Evolutionary conservation across 2,329 filamentous ascomycete species (phyloP).

Genomic region (Akanthomyces muscarius): DNA sequence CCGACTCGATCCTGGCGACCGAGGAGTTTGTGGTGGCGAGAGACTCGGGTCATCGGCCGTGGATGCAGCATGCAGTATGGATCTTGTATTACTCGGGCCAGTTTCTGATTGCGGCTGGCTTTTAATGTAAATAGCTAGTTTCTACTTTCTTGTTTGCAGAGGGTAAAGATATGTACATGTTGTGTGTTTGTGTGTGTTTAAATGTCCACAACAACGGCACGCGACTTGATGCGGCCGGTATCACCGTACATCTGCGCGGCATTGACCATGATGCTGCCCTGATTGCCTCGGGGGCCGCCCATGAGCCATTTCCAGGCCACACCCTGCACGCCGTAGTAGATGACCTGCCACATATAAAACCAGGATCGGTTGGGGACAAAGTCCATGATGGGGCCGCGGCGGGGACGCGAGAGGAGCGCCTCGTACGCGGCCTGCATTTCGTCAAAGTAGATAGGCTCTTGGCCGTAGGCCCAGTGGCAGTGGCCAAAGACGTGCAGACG

Average conservation of each 20-base stretch:
- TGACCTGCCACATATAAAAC: slow-evolving; percentile 42
- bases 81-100: slow-evolving; percentile 34
- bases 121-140: neutral
- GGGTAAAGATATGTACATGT: neutral
- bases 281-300: slow-evolving; percentile 47
- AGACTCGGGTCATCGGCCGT: slow-evolving; percentile 23
- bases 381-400: slow-evolving; percentile 42
- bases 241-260: slow-evolving; percentile 53
- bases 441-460: slow-evolving; percentile 70
- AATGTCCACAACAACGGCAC: slow-evolving; percentile 35
- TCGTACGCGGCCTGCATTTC: slow-evolving; percentile 69
- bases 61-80: slow-evolving; percentile 35
- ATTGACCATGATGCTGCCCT: slow-evolving; percentile 53
- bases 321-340: slow-evolving; percentile 43
- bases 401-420: slow-evolving; percentile 47
- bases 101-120: slow-evolving; percentile 26
- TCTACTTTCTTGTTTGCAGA: neutral
- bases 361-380: slow-evolving; percentile 44
- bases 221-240: slow-evolving; percentile 44
- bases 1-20: slow-evolving; percentile 31
- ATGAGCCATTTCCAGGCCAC: slow-evolving; percentile 55
- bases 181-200: slow-evolving; percentile 15
- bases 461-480: slow-evolving; percentile 71
- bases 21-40: slow-evolving; percentile 31
- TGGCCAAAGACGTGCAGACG: slow-evolving; percentile 81